Evolutionary conservation across 306 rosid species (phyloP).

Genomic region (Vigna hirtella): DNA sequence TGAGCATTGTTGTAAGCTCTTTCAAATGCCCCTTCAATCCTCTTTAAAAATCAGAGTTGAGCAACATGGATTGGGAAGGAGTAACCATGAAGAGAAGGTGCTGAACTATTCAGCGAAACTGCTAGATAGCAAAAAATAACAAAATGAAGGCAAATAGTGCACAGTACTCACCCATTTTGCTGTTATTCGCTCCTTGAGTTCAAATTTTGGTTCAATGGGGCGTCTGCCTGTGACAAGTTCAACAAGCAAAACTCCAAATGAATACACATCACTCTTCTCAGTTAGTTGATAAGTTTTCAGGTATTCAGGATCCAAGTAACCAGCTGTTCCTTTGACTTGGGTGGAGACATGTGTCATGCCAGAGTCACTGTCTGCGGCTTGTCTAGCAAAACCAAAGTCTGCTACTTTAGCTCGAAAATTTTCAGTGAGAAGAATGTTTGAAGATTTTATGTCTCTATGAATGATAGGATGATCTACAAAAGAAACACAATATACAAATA

Average conservation of each 20-base stretch:
- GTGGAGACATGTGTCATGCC: conserved; percentile 94
- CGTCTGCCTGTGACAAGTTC: conserved; percentile 96
- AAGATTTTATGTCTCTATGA: conserved; percentile 95
- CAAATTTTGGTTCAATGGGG: conserved; percentile 89
- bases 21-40: neutral
- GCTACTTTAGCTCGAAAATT: conserved; percentile 92
- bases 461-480: conserved; percentile 91
- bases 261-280: conserved; percentile 96
- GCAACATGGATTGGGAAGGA: conserved; percentile 13
- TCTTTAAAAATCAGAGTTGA: neutral
- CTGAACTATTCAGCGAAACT: conserved; percentile 15
- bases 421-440: conserved; percentile 91
- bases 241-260: conserved; percentile 92
- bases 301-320: conserved; percentile 98
- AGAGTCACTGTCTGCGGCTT: conserved; percentile 85
- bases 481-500: neutral
- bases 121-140: conserved; percentile 10
- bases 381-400: conserved; percentile 95
- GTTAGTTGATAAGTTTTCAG: conserved; percentile 91
- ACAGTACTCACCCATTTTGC: conserved; percentile 78
- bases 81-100: conserved; percentile 17
- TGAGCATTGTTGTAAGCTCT: neutral
- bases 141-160: conserved; percentile 41
- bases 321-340: conserved; percentile 99
- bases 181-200: conserved; percentile 76